Conservation (phyloP, 2,329 filamentous ascomycete species). For the Aspergillaceae sp. region DNA sequence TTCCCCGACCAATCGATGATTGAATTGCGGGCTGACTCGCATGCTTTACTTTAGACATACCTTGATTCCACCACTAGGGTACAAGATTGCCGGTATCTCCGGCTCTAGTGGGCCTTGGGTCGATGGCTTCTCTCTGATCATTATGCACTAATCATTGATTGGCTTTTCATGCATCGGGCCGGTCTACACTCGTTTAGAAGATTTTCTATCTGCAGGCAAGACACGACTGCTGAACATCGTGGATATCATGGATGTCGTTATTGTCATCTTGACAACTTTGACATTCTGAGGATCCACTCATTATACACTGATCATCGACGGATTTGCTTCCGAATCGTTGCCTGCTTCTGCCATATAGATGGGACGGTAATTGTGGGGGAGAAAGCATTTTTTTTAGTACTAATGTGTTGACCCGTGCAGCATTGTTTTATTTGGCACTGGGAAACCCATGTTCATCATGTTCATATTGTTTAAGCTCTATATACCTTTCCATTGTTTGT, state of each 20-base stretch:
- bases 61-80: constrained; percentile 80
- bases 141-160: constrained; percentile 49
- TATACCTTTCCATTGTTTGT: not conserved
- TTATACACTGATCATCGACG: not conserved
- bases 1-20: not conserved
- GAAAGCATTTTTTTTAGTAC: not conserved
- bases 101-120: constrained; percentile 75
- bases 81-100: constrained; percentile 77
- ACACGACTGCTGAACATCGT: too few relatives aligned
- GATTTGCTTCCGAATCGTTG: not conserved
- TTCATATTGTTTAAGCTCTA: not conserved
- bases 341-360: not conserved
- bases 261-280: too few relatives aligned
- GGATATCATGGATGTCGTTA: too few relatives aligned
- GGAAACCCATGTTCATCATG: not conserved
- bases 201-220: too few relatives aligned
- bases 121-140: constrained; percentile 76
- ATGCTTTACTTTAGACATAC: constrained; percentile 54
- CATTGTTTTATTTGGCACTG: not conserved
- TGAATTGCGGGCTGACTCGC: constrained; percentile 6
- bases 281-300: too few relatives aligned
- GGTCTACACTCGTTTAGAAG: too few relatives aligned
- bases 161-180: too few relatives aligned
- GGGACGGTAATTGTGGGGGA: not conserved
- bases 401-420: not conserved